Conservation (phyloP, 495 filamentous ascomycete genomes). For the Neurospora tetrasperma region DNA sequence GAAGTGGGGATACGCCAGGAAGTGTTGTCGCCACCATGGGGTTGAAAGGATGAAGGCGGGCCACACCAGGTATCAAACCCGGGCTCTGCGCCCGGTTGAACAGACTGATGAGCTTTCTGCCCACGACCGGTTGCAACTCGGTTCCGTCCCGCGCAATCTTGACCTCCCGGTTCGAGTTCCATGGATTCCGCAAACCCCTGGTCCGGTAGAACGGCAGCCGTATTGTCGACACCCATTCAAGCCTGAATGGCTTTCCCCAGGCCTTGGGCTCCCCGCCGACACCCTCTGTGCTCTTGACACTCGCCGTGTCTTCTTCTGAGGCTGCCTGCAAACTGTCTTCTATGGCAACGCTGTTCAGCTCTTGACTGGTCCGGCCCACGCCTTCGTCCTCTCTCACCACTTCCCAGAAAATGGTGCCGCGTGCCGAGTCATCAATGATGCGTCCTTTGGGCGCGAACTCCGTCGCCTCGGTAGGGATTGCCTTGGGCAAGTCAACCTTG, state of each 20-base stretch:
- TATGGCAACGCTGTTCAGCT: conserved; percentile 27
- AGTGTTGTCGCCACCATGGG: conserved; percentile 6
- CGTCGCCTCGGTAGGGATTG: conserved; percentile 70
- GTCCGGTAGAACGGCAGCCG: conserved; percentile 87
- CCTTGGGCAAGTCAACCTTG: conserved; percentile 55
- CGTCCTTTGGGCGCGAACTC: conserved; percentile 71
- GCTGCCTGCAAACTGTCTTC: conserved; percentile 20
- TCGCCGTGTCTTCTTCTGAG: conserved; percentile 16
- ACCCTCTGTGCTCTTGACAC: conserved; percentile 25
- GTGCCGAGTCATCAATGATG: conserved; percentile 86
- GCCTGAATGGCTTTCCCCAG: conserved; percentile 87
- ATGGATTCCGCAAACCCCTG: conserved; percentile 81
- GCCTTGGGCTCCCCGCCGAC: conserved; percentile 41
- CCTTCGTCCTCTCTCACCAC: conserved; percentile 48
- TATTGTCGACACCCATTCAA: conserved; percentile 85
- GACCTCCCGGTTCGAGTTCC: conserved; percentile 93
- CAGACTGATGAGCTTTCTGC: conserved; percentile 63
- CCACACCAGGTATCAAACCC: conserved; percentile 14
- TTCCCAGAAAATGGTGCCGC: conserved; percentile 97
- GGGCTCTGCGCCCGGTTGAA: conserved; percentile 54
- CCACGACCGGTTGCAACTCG: conserved; percentile 78
- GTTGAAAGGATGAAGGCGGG: conserved; percentile 3
- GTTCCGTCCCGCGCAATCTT: conserved; percentile 96
- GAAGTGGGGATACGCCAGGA: background rate
- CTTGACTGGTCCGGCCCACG: conserved; percentile 26